Evolutionary conservation across 495 filamentous ascomycete species (phyloP), one percentile per base, ranked within the genome.

Genomic region (Aspergillus cristatus): DNA sequence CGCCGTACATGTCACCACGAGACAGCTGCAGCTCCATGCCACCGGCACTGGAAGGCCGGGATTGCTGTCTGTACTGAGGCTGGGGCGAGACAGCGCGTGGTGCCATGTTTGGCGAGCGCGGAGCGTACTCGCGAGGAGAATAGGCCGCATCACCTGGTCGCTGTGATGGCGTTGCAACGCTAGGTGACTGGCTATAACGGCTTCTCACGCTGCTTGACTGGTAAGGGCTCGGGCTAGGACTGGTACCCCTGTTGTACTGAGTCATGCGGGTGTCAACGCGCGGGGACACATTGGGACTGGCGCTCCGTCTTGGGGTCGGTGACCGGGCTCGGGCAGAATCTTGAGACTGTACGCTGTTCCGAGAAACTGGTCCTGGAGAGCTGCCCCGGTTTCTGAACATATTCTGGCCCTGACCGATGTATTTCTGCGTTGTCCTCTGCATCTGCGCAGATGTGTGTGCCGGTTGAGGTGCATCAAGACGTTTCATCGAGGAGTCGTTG

Each of bases 401-500:
- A 47, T 74, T 82, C 37, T 84, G 78, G 6, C 81, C 83, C 58
- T 95, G 83, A 36, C 81, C 78, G 31, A 84, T 76, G 53, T 91
- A 95, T 50, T 83, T 83, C 38, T 89, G 78, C 1, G 86, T 88
- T 10, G 90, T 83, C 50, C 91, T 81, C 47, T 95, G 81, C 93
- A 99, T 99, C 32, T 89, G 81, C 37, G 80, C 79, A 6, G 84
- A 82, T 0, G 93, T 97, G 43, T 89, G 86, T 8, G 93, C 93
- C 0, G 90, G 91, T 37, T 91, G 78, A 1, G 93, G 93, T 12
- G 88, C 83, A 41, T 82, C 93, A 10, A 99, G 76, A 30, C 87
- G 75, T 50, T 74, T 90, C 50, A 83, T 68, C 34, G 79, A 73
- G 6, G 72, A 60, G 32, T 82, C 79, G 46, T 84, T 76, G 50